Evolutionary conservation across 768 basidiomycete genomes (phyloP).

Genomic region (Myochromella boudieri): DNA sequence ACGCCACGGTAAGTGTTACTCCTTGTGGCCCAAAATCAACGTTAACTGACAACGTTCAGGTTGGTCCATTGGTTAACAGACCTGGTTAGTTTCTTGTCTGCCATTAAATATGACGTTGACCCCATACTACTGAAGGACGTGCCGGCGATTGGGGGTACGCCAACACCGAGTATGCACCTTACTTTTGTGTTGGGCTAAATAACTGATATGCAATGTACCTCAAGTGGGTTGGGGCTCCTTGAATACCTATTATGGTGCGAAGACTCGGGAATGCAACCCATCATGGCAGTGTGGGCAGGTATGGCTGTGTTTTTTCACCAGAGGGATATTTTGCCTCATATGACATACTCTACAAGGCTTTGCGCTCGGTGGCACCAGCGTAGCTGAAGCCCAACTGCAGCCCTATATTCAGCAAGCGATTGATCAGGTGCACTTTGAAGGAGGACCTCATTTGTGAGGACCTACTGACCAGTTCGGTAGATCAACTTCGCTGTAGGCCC

Average conservation of each 20-base stretch:
- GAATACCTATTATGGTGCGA: constrained; percentile 51
- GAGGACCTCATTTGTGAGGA: too few species aligned
- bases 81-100: constrained; percentile 30
- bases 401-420: constrained; percentile 57
- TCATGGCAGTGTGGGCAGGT: constrained; percentile 65
- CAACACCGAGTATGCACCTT: constrained; percentile 51
- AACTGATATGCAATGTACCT: neutral
- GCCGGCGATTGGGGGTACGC: constrained; percentile 63
- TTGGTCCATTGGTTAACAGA: constrained; percentile 49
- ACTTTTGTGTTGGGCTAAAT: too few species aligned
- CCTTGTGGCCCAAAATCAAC: neutral
- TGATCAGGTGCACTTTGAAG: constrained; percentile 50
- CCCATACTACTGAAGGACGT: constrained; percentile 39
- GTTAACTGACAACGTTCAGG: neutral
- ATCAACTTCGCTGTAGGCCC: constrained; percentile 60
- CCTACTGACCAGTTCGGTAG: too few species aligned
- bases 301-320: neutral
- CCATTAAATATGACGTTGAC: neutral
- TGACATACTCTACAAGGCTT: constrained; percentile 36
- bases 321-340: neutral
- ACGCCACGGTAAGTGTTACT: constrained; percentile 40
- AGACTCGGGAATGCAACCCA: constrained; percentile 53
- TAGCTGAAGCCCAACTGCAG: constrained; percentile 40
- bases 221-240: constrained; percentile 28
- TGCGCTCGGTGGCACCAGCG: constrained; percentile 43